Base-by-base conservation (phyloP, 495 filamentous ascomycete genomes). In the Hypoxylon trugodes region DNA sequence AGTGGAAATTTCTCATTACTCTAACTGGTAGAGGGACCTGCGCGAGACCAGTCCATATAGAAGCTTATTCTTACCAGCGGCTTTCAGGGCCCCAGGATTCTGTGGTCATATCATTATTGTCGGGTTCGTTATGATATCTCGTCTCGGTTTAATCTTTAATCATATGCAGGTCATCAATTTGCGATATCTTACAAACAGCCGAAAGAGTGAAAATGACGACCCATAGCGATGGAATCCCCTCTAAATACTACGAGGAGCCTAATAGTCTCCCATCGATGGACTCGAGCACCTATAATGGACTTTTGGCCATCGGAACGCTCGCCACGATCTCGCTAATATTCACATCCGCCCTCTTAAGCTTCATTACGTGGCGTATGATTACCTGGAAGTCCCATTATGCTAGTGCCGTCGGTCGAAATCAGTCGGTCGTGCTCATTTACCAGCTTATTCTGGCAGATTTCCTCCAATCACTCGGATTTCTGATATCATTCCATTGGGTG, bases 381-480 rank as follows among this genome's bases (percentile, higher is more conserved):
- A 81, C 77, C 59, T 84, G 81, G 82, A 74, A 77, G 18, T 69
- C 67, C 15, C 79, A 74, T 54, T 81, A 82, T 50, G 46, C 70
- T 15, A 68, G 75, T 16, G 71, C 73, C 35, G 63, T 79, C 33
- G 74, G 77, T 62, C 84, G 83, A 74, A 88, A 88, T 61, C 86
- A 89, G 64, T 85, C 83, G 38, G 77, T 89, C 30, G 56, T 88
- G n/a, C 76, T 89, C 2, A 87, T 89, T 21, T 87, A 83, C 67
- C 88, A 88, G 63, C 79, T 89, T 15, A 74, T 89, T 5, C 64
- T 88, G 21, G 87, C 87, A 12, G 87, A 89, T 69, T 74, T 88
- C 22, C 79, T 84, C 59, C 86, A 88, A 72, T 78, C 83, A 0
- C 66, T 86, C 3, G 81, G 81, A 6, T 88, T 88, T 58, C 52